phyloP scores from a whole-genome alignment of 2,329 filamentous ascomycete species.

The Coniochaeta hoffmannii region DNA sequence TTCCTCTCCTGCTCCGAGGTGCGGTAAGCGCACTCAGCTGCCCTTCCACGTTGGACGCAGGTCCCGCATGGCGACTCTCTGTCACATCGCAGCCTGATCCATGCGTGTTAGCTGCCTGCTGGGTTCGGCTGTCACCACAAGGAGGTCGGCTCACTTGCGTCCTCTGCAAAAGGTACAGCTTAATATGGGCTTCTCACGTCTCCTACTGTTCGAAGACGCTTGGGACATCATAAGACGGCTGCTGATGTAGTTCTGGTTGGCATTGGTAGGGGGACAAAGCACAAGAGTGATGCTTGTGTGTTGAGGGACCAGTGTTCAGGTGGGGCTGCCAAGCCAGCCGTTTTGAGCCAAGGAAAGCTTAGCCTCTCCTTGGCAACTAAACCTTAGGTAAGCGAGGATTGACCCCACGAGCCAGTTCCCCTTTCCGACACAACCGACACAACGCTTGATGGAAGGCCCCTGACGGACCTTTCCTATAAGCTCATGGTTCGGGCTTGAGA shows the following conservation, averaged over 20 bases:
- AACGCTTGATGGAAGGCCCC: no score
- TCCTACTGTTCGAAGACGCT: not conserved
- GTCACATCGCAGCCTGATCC: conserved; percentile 3
- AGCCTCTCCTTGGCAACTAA: no score
- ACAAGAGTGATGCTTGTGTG: no score
- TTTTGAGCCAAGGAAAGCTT: no score
- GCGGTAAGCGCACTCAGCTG: conserved; percentile 4
- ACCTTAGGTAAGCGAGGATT: no score
- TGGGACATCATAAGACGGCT: not conserved
- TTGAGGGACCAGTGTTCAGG: no score
- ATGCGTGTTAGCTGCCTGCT: not conserved
- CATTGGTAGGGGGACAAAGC: no score
- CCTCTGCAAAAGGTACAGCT: conserved; percentile 6
- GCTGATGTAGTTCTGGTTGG: not conserved
- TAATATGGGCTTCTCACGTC: conserved; percentile 4
- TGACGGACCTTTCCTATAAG: no score
- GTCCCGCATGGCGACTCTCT: conserved; percentile 4
- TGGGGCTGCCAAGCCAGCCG: no score
- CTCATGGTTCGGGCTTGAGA: no score
- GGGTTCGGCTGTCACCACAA: not conserved
- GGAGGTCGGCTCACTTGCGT: conserved; percentile 4
- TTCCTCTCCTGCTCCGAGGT: conserved; percentile 4
- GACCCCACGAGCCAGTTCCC: no score
- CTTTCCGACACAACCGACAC: no score
- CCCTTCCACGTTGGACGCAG: conserved; percentile 1